Evolutionary conservation across 2,329 filamentous ascomycete genomes (phyloP).

Genomic region (Coleophoma eucalyptorum): DNA sequence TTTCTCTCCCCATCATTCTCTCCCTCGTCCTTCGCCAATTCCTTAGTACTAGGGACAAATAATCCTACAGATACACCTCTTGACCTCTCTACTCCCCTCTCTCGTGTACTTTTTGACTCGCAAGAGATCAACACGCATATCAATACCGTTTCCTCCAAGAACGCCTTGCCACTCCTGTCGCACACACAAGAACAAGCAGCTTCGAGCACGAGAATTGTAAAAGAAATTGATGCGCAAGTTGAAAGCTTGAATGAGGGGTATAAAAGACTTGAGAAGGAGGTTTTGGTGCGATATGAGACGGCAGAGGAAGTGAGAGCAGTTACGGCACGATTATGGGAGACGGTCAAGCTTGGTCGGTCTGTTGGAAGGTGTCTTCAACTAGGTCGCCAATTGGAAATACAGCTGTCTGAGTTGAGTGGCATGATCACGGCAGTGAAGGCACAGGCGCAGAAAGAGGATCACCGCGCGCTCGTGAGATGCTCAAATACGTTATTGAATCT

Average conservation of each 20-base stretch:
- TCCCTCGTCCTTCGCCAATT: conserved; percentile 79
- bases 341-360: conserved; percentile 70
- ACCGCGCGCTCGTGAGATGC: conserved; percentile 76
- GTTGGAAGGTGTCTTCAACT: conserved; percentile 78
- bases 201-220: conserved; percentile 68
- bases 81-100: conserved; percentile 91
- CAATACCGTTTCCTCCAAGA: conserved; percentile 80
- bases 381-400: conserved; percentile 82
- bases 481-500: conserved; percentile 75
- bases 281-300: conserved; percentile 78
- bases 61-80: conserved; percentile 85
- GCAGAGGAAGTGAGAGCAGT: conserved; percentile 79
- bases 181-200: conserved; percentile 73
- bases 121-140: conserved; percentile 98
- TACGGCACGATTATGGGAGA: conserved; percentile 75
- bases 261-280: conserved; percentile 79
- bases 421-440: conserved; percentile 29
- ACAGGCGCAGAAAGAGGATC: conserved; percentile 52
- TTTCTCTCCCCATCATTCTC: conserved; percentile 84
- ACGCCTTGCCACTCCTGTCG: conserved; percentile 74
- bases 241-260: conserved; percentile 80
- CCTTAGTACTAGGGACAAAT: conserved; percentile 84
- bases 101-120: conserved; percentile 89
- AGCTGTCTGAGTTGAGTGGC: conserved; percentile 63
- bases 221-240: conserved; percentile 77